phyloP scores from a whole-genome alignment of 345 rosid species.

The Linum tenue region DNA sequence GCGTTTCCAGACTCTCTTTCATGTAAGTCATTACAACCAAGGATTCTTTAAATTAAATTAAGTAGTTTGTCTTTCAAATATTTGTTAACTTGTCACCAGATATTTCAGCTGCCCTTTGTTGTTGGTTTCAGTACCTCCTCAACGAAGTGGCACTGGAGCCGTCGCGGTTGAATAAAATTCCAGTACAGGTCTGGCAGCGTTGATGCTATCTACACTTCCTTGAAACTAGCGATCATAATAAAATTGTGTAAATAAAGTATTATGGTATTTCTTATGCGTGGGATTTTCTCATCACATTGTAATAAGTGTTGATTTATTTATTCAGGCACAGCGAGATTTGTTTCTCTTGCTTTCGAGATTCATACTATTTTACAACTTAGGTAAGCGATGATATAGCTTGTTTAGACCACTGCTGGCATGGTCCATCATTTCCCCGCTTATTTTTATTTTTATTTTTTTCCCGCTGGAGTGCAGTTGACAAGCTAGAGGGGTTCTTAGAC shows the following conservation, averaged over 20 bases:
- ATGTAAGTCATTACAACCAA: constrained; percentile 27
- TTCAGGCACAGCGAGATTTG: constrained; percentile 84
- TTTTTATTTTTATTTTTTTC: too few species aligned
- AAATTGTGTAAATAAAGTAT: too few species aligned
- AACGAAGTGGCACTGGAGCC: constrained; percentile 78
- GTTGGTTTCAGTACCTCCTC: constrained; percentile 62
- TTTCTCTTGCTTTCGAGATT: constrained; percentile 78
- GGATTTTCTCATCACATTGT: background rate
- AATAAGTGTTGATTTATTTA: background rate
- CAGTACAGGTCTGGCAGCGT: constrained; percentile 50
- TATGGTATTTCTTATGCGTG: background rate
- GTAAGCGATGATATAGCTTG: constrained; percentile 19
- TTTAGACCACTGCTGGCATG: background rate
- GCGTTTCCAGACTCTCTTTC: constrained; percentile 72
- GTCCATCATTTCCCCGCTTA: background rate
- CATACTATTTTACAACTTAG: constrained; percentile 82
- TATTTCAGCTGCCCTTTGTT: background rate
- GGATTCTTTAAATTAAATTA: background rate
- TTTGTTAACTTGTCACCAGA: constrained; percentile 1
- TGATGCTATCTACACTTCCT: constrained; percentile 2
- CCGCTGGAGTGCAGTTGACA: constrained; percentile 50
- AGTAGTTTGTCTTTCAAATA: background rate
- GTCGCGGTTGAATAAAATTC: constrained; percentile 53
- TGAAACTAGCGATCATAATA: too few species aligned
- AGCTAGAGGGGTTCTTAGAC: constrained; percentile 62